Evolutionary conservation across 768 basidiomycete species (phyloP).

Genomic region (Tulasnella sp.): DNA sequence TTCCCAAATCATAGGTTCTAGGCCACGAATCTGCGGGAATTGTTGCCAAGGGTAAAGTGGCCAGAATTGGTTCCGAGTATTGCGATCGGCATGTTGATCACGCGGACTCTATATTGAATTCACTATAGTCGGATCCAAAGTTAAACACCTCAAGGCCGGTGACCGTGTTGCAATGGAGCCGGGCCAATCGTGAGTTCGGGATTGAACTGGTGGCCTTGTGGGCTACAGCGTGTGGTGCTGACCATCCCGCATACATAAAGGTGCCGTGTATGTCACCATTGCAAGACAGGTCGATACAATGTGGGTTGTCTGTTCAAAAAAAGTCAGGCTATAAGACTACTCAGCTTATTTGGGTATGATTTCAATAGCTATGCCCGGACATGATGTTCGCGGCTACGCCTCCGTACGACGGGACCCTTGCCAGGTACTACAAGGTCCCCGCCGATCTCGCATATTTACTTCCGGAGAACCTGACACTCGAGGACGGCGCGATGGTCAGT

Average conservation of each 20-base stretch:
- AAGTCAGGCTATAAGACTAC: neutral
- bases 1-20: constrained; percentile 48
- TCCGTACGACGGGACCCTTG: constrained; percentile 83
- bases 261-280: constrained; percentile 66
- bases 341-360: neutral
- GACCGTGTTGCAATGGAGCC: constrained; percentile 90
- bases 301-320: constrained; percentile 30
- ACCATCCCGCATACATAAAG: too few species aligned
- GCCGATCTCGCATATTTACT: constrained; percentile 76
- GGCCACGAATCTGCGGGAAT: constrained; percentile 90
- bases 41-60: constrained; percentile 46
- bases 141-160: constrained; percentile 67
- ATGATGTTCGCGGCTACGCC: constrained; percentile 90
- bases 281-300: constrained; percentile 77
- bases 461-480: constrained; percentile 73
- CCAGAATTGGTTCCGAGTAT: too few species aligned
- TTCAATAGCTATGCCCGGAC: constrained; percentile 62
- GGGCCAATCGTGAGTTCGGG: constrained; percentile 54
- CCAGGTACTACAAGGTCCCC: constrained; percentile 77
- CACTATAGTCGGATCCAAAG: constrained; percentile 55
- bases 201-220: too few species aligned
- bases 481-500: constrained; percentile 87
- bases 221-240: too few species aligned
- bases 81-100: too few species aligned
- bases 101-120: neutral